Conservation (phyloP, 352 stramenopile species). For the Globisporangium paddicum region DNA sequence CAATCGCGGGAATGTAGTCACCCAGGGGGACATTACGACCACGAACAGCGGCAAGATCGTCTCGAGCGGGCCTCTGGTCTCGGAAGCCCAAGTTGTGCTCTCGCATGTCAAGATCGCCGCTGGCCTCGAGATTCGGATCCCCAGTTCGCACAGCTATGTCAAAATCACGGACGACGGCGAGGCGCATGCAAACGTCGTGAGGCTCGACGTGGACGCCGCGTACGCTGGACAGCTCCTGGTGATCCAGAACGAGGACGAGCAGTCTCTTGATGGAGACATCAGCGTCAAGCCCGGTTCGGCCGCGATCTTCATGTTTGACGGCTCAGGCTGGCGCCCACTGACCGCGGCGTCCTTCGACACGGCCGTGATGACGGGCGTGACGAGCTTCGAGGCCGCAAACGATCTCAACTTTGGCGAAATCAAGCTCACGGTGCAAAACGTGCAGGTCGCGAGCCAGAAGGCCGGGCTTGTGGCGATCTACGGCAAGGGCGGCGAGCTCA, state of each 20-base stretch:
- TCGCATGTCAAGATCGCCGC: slow-evolving; percentile 35
- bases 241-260: slow-evolving; percentile 70
- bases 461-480: slow-evolving; percentile 62
- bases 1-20: slow-evolving; percentile 39
- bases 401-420: slow-evolving; percentile 74
- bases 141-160: slow-evolving; percentile 65
- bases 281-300: slow-evolving; percentile 41
- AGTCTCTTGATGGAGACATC: slow-evolving; percentile 41
- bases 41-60: slow-evolving; percentile 38
- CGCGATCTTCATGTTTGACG: slow-evolving; percentile 72
- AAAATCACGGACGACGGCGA: slow-evolving; percentile 53
- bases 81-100: slow-evolving; percentile 49
- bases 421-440: slow-evolving; percentile 55
- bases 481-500: slow-evolving; percentile 61
- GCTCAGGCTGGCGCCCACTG: slow-evolving; percentile 48
- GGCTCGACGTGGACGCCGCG: slow-evolving; percentile 36
- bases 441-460: slow-evolving; percentile 56
- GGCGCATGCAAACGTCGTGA: slow-evolving; percentile 21
- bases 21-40: slow-evolving; percentile 44
- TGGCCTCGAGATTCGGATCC: slow-evolving; percentile 33
- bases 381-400: slow-evolving; percentile 52
- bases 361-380: slow-evolving; percentile 50
- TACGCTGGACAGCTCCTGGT: slow-evolving; percentile 62
- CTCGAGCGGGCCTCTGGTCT: slow-evolving; percentile 45
- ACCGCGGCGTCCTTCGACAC: slow-evolving; percentile 65